Evolutionary conservation across 139 green algal species (phyloP), one percentile per base, ranked within the genome.

Genomic region (Micractinium sp.): DNA sequence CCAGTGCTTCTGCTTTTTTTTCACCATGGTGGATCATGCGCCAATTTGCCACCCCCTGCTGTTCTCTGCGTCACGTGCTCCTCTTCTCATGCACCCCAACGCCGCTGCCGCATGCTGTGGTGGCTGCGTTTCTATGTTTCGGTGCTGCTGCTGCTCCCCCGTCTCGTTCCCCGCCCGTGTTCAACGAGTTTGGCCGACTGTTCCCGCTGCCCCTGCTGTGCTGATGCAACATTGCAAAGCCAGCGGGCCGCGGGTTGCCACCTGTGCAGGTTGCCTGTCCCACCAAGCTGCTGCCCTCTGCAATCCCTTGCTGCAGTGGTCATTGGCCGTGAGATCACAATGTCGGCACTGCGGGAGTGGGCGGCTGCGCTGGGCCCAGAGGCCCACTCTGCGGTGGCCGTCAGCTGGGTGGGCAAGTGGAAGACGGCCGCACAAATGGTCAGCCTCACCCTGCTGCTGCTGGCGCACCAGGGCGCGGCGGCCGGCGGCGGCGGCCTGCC

Each of bases 341-440:
- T 99, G 96, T 96, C 92, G 0, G 97, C 96, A 16, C 91, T 99
- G 76, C 93, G 97, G 23, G 97, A 99, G 90, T 99, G 97, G 97
- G 97, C 96, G 12, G 96, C 97, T 0, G 90, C 92, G 1, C 47
- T 96, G 36, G 96, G 97, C 2, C 89, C 92, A 12, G 93, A 96
- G 61, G 97, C 95, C 1, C 92, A 95, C 25, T 86, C 86, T 16
- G 97, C 96, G 15, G 97, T 98, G 19, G 95, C 95, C 13, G 97
- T 99, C 38, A 91, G 94, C 92, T 87, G 77, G 27, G 92, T 95
- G 88, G 97, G 97, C 36, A 99, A 99, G 87, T 97, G 90, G 93
- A 99, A 99, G 93, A 99, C 97, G 12, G 94, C 94, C n/a, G 88
- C 92, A 23, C 95, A 97, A 90, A 96, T 98, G 95, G 73, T 63